Evolutionary conservation across 768 basidiomycete genomes (phyloP).

Genomic region (Podaxis sp.): DNA sequence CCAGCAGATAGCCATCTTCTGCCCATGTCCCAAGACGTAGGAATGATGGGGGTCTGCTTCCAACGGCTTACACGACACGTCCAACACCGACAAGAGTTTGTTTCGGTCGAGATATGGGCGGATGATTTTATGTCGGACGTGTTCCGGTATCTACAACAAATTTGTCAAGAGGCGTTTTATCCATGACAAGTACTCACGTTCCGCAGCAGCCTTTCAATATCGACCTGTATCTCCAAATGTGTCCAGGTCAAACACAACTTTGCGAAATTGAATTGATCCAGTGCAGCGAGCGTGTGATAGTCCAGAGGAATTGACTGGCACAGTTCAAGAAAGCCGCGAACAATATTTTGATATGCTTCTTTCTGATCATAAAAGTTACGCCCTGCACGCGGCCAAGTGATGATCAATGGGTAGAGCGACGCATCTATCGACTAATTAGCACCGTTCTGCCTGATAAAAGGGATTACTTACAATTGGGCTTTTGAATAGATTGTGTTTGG

Average conservation of each 20-base stretch:
- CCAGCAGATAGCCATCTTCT: too few relatives aligned
- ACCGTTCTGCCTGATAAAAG: too few relatives aligned
- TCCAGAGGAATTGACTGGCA: not conserved
- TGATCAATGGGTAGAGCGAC: not conserved
- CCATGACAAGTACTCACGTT: too few relatives aligned
- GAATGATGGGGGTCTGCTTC: too few relatives aligned
- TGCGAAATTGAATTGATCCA: not conserved
- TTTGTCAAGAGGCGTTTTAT: too few relatives aligned
- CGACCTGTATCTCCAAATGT: not conserved
- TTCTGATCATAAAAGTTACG: not conserved
- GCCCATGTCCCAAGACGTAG: too few relatives aligned
- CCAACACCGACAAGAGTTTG: too few relatives aligned
- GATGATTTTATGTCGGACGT: too few relatives aligned
- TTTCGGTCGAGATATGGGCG: too few relatives aligned
- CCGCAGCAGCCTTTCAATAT: too few relatives aligned
- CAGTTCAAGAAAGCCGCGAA: not conserved
- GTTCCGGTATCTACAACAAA: too few relatives aligned
- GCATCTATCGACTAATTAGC: not conserved
- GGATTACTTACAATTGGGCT: not conserved
- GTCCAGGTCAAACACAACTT: not conserved
- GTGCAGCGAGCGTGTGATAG: not conserved
- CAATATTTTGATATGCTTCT: not conserved
- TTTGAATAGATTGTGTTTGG: not conserved
- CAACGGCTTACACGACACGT: too few relatives aligned
- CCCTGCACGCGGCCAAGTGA: not conserved